Evolutionary conservation across 108 stramenopile species (phyloP).

Genomic region (Pseudonitzschia multiseries): DNA sequence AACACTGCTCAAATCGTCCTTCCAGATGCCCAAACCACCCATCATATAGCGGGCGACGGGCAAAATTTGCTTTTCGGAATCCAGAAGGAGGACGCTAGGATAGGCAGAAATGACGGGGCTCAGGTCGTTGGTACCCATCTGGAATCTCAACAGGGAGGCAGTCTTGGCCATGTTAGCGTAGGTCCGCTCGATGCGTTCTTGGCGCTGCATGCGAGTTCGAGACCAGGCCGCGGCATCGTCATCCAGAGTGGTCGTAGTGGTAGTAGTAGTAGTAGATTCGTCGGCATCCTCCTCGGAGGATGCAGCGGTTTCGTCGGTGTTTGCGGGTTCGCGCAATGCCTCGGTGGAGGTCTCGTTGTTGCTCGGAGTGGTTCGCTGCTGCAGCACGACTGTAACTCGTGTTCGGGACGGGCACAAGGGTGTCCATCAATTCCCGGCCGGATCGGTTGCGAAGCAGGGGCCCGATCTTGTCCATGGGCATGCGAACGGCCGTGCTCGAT

Average conservation of each 20-base stretch:
- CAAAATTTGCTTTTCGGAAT: constrained; percentile 52
- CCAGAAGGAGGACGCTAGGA: constrained; percentile 59
- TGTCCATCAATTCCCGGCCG: constrained; percentile 58
- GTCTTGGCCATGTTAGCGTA: constrained; percentile 63
- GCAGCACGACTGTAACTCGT: not conserved
- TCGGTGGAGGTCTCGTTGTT: not conserved
- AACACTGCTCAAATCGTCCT: constrained; percentile 62
- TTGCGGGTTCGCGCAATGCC: not conserved
- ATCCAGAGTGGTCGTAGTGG: not conserved
- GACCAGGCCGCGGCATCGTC: constrained; percentile 17
- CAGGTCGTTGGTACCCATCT: constrained; percentile 65
- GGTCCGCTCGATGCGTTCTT: constrained; percentile 38
- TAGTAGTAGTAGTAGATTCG: not conserved
- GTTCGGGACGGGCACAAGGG: constrained; percentile 55
- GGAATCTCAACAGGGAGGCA: constrained; percentile 48
- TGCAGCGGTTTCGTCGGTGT: not conserved
- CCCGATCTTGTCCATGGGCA: constrained; percentile 61
- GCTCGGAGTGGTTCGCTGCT: not conserved
- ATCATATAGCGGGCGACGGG: constrained; percentile 49
- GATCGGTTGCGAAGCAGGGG: constrained; percentile 56
- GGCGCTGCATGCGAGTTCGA: constrained; percentile 8
- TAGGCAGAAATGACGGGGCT: constrained; percentile 65
- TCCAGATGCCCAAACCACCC: constrained; percentile 60
- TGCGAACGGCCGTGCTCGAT: constrained; percentile 55
- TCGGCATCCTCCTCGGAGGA: constrained; percentile 1